A percentile compares a stretch with the other conserved stretches of the same genome.
These are phyloP conservation scores for Bidens hawaiensis DNA, from an alignment of 140 eudicot species.

Conservation along the genomic window DNA sequence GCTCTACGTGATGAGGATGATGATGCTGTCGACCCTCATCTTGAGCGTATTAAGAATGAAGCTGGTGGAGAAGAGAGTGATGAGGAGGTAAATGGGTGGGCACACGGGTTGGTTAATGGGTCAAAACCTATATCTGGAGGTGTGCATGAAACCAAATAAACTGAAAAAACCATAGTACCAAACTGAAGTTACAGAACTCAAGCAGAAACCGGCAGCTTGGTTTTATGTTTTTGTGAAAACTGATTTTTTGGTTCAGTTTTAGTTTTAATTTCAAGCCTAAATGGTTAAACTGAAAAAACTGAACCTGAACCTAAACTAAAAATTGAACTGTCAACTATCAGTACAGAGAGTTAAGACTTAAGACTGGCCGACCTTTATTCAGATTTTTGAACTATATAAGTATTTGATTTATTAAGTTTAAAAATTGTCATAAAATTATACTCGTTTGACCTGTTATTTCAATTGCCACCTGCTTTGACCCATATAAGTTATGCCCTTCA, in stretches of 20 bases:
- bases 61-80: constrained; percentile 86
- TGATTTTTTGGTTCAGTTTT: too few relatives aligned
- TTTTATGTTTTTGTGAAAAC: too few relatives aligned
- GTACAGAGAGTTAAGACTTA: too few relatives aligned
- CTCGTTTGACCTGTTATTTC: not conserved
- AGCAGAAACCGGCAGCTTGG: too few relatives aligned
- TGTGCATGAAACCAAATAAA: too few relatives aligned
- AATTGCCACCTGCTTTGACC: not conserved
- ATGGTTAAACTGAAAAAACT: not conserved
- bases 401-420: not conserved
- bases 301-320: too few relatives aligned
- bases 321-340: too few relatives aligned
- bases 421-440: not conserved
- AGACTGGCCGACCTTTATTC: too few relatives aligned
- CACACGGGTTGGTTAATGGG: not conserved
- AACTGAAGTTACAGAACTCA: too few relatives aligned
- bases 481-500: not conserved
- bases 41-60: constrained; percentile 68
- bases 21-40: constrained; percentile 89
- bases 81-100: constrained; percentile 50
- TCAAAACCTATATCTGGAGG: not conserved
- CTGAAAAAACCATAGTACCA: too few relatives aligned
- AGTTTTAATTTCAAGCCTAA: not conserved
- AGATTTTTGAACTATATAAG: not conserved
- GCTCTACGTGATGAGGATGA: constrained; percentile 58